Evolutionary conservation across 2,329 filamentous ascomycete genomes (phyloP), one percentile per base, ranked within the genome.

Genomic region (Pseudogymnoascus destructans): DNA sequence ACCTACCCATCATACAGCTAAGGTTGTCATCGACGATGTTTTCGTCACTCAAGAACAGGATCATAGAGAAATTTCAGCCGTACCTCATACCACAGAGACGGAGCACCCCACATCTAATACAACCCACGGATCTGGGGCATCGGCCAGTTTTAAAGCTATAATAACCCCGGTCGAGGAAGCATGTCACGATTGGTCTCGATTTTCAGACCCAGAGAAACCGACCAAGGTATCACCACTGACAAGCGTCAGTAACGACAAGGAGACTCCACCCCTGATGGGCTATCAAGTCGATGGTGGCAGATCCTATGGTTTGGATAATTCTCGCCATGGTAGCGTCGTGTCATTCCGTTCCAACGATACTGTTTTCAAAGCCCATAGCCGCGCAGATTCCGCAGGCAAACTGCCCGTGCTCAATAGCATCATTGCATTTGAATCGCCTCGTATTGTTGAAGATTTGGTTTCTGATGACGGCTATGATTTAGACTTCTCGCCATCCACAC

Each of bases 331-430:
- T 3, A 52, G 46, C 25, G 46, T 52, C 25, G 57, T 49, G n/a
- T 58, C 57, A 13, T 21, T 58, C 27, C 27, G 32, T 17, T 55
- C 40, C 10, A 58, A 11, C 27, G 57, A 33, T n/a, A 25, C 36
- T 55, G 38, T 58, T 56, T 64, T 15, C 59, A 61, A 42, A 64
- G 58, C 25, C 62, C 62, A 13, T 60, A n/a, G 25, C 5, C 46
- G 46, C 10, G 13, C 25, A 17, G 46, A 59, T 19, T 63, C 64
- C 30, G 59, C n/a, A 57, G 55, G 25, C 17, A 35, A 57, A 55
- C 55, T 57, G 21, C 49, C 19, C 11, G 52, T 57, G 15, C 33
- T 57, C 55, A 42, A 35, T 57, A 46, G 32, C 10, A 52, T 10
- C 25, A 15, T 52, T 25, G 9, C 23, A 10, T 52, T 52, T 5